phyloP scores from a whole-genome alignment of 306 rosid species.

The Luffa aegyptiaca region DNA sequence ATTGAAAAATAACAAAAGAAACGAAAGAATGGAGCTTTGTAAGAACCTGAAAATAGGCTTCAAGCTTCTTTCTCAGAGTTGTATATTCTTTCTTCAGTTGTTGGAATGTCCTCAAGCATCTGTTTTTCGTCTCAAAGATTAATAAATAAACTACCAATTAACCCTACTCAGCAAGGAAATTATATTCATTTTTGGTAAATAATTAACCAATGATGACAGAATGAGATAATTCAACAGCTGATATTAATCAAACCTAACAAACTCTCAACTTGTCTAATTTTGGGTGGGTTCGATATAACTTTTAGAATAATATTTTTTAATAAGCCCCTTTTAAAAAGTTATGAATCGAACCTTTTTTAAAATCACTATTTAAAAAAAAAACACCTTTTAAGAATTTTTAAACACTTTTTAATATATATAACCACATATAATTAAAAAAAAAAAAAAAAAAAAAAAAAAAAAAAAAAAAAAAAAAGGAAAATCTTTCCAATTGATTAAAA shows the following conservation, averaged over 20 bases:
- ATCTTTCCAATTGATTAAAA: neutral
- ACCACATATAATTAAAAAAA: neutral
- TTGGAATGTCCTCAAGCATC: conserved; percentile 73
- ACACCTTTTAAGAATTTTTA: neutral
- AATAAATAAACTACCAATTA: neutral
- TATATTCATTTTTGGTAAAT: neutral
- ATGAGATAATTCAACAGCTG: neutral
- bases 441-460: neutral
- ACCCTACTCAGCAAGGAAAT: neutral
- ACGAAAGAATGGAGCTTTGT: neutral
- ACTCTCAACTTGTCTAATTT: neutral
- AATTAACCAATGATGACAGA: neutral
- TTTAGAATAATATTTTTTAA: neutral
- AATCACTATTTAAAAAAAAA: neutral
- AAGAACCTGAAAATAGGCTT: conserved; percentile 79
- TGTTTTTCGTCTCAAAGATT: conserved; percentile 23
- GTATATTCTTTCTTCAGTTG: conserved; percentile 73
- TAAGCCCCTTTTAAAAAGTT: neutral
- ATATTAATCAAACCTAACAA: neutral
- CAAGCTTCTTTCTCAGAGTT: conserved; percentile 71
- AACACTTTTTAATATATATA: neutral
- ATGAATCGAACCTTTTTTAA: neutral
- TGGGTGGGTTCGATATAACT: neutral
- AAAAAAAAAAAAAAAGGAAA: neutral
- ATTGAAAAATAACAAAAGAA: neutral